phyloP scores from a whole-genome alignment of 768 basidiomycete species.

The Phanerochaete sordida region DNA sequence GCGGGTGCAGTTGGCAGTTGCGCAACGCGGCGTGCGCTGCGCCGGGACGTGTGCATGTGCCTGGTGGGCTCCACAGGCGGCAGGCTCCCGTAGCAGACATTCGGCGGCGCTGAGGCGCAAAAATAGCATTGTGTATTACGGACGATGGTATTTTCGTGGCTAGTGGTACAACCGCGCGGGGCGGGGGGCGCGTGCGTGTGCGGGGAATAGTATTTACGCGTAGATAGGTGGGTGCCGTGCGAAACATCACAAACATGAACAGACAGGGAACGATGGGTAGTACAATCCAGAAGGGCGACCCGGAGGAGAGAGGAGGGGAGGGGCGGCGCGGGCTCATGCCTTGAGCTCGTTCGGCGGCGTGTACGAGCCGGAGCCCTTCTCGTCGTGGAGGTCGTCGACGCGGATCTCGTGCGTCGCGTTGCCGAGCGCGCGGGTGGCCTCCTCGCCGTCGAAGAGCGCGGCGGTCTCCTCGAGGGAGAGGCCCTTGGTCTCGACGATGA shows the following conservation, averaged over 20 bases:
- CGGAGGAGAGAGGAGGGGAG: background rate
- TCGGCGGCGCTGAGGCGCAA: too few relatives aligned
- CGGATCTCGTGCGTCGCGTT: constrained; percentile 10
- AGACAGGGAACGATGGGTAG: background rate
- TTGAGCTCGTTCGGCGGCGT: constrained; percentile 15
- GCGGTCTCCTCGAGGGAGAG: constrained; percentile 81
- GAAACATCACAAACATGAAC: background rate
- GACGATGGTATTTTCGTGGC: background rate
- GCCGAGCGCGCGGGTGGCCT: constrained; percentile 30
- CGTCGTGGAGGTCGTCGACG: constrained; percentile 16
- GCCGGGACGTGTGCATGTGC: too few relatives aligned
- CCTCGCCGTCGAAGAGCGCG: constrained; percentile 71
- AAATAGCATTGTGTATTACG: background rate
- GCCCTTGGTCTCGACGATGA: constrained; percentile 68
- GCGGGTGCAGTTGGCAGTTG: too few relatives aligned
- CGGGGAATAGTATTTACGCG: background rate
- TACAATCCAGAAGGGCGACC: background rate
- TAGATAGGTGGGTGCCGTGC: background rate
- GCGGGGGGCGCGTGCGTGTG: background rate
- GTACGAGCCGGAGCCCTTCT: constrained; percentile 21
- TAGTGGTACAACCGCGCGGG: constrained; percentile 5
- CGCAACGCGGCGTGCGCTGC: too few relatives aligned
- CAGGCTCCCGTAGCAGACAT: too few relatives aligned
- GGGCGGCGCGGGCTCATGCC: too few relatives aligned
- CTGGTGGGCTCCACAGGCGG: too few relatives aligned